These are phyloP conservation scores for Suillus hirtellus DNA, from an alignment of 768 basidiomycete species.

Conservation along the genomic window DNA sequence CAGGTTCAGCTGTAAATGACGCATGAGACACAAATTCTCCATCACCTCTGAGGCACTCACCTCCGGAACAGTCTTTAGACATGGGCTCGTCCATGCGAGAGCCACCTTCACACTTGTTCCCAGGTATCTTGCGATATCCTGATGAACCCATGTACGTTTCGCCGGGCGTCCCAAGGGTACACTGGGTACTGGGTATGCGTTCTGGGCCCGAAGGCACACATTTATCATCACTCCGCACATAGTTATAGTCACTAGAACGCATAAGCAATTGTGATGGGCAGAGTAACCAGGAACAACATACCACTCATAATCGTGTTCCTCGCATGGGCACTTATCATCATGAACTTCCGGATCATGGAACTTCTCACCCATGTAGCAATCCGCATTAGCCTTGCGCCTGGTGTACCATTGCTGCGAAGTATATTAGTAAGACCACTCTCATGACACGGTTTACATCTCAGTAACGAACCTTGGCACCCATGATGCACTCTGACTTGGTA, in stretches of 20 bases:
- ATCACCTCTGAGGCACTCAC: constrained; percentile 34
- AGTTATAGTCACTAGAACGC: constrained; percentile 81
- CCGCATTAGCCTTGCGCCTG: constrained; percentile 76
- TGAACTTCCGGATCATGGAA: constrained; percentile 83
- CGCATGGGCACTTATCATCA: constrained; percentile 82
- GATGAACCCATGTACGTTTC: constrained; percentile 84
- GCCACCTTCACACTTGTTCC: constrained; percentile 76
- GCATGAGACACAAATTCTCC: background rate
- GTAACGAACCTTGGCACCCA: constrained; percentile 85
- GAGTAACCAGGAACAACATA: constrained; percentile 33
- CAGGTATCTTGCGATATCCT: constrained; percentile 90
- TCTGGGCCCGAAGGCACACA: constrained; percentile 91
- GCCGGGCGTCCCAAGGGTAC: constrained; percentile 47
- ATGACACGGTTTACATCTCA: background rate
- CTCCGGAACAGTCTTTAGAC: constrained; percentile 76
- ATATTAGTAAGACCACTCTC: background rate
- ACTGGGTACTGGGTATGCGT: constrained; percentile 76
- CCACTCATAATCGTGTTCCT: constrained; percentile 94
- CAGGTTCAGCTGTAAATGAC: constrained; percentile 62
- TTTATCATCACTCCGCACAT: constrained; percentile 64
- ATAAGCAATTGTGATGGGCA: background rate
- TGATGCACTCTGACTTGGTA: constrained; percentile 74
- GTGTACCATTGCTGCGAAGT: constrained; percentile 83
- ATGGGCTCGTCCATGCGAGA: constrained; percentile 66
- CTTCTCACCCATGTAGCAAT: constrained; percentile 91